These are phyloP conservation scores for Trametes cinnabarina DNA, from an alignment of 768 basidiomycete genomes.

Conservation along the genomic window DNA sequence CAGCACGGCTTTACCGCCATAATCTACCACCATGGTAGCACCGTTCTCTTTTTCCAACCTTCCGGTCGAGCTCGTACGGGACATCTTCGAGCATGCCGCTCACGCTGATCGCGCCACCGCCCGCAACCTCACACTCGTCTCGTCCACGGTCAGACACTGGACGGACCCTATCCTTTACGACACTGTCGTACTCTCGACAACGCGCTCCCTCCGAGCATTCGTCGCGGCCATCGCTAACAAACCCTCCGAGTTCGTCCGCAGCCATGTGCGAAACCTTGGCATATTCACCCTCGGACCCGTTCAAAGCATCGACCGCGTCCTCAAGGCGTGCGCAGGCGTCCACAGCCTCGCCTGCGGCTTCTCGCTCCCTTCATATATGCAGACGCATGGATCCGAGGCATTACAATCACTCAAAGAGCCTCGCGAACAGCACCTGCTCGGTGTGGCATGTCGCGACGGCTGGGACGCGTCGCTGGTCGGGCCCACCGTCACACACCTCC, in stretches of 20 bases:
- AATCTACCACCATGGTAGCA: conserved; percentile 2
- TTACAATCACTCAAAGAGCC: conserved; percentile 20
- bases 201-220: conserved; percentile 33
- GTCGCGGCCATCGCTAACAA: conserved; percentile 28
- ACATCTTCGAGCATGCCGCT: conserved; percentile 38
- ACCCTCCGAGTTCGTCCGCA: conserved; percentile 24
- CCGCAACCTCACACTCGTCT: conserved; percentile 36
- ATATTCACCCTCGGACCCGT: conserved; percentile 37
- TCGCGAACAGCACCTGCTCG: conserved; percentile 36
- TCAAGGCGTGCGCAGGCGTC: conserved; percentile 33
- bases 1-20: neutral
- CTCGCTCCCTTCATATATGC: conserved; percentile 30
- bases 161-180: conserved; percentile 37
- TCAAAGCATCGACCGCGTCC: conserved; percentile 31
- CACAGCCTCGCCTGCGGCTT: conserved; percentile 38
- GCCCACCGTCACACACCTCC: conserved; percentile 33
- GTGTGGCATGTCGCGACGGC: conserved; percentile 36
- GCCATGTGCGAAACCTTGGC: conserved; percentile 34
- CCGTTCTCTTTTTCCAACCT: conserved; percentile 27
- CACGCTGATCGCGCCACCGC: conserved; percentile 27
- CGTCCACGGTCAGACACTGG: conserved; percentile 32
- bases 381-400: conserved; percentile 15
- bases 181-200: conserved; percentile 36
- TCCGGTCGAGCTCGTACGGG: conserved; percentile 36
- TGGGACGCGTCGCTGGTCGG: conserved; percentile 33